Evolutionary conservation across 768 basidiomycete species (phyloP), one percentile per base, ranked within the genome.

Genomic region (Leccinum incarnatum): DNA sequence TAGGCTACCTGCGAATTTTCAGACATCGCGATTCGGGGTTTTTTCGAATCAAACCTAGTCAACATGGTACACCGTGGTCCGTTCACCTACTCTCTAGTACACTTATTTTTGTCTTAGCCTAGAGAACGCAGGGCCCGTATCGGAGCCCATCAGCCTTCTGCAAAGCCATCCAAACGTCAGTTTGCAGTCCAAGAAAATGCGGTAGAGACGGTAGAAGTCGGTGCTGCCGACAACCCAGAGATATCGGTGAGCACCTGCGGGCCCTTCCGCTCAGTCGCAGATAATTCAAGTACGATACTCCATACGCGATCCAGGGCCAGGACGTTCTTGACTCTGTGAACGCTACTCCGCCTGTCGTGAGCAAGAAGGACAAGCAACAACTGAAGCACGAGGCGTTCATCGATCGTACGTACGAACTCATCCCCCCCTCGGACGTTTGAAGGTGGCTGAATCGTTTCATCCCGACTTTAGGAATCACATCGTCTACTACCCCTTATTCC

Each of bases 341-440:
- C 49, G 54, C 63, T 17, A 37, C 65, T 12, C 73, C 76, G 19
- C 56, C 62, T 25, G 49, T 51, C 17, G 59, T 77, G 51, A 82
- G 72, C 61, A 93, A 93, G 73, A 91, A 87, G 67, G 84, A 82
- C 57, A 91, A 86, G 69, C 81, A 82, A 54, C 77, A 81, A 17
- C 62, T 83, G 55, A 91, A 86, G 69, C 85, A 84, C 52, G 83
- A 89, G 61, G 78, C 83, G 4, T 88, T 93, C 63, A 67, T 91
- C 47, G 78, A 85, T 76, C 84, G 90, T 89, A 63, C 37, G 77
- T 64, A 47, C 19, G 15, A 19, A 37, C 49, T 53, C 23, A 14
- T 27, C 27, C 30, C 32, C 36, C 19, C 42, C 10, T 45, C 42
- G 42, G 42, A 45, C 19, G 19, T 19, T 27, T 53, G 15, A 11